Percentiles rank a stretch among this genome's conserved stretches.
Evolutionary conservation across 2,329 filamentous ascomycete genomes (phyloP).

Genomic region (Geosmithia putterillii): DNA sequence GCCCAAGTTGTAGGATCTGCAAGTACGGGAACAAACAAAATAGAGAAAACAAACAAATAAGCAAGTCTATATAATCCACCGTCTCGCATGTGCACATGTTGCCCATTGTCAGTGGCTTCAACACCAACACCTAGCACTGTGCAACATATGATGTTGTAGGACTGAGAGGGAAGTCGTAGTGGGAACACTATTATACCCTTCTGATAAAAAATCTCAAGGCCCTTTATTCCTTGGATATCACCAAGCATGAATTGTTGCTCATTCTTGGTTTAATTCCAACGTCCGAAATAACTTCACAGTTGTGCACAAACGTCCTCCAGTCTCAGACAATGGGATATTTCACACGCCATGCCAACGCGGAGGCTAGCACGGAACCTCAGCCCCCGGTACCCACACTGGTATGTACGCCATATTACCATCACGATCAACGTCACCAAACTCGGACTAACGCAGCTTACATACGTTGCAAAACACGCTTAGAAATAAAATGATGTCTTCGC

Average conservation of each 20-base stretch:
- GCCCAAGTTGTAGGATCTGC: background rate
- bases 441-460: background rate
- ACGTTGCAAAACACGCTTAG: background rate
- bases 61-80: background rate
- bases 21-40: background rate
- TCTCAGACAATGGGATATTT: too few relatives aligned
- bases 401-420: background rate
- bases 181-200: too few relatives aligned
- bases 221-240: too few relatives aligned
- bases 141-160: too few relatives aligned
- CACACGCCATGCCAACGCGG: background rate
- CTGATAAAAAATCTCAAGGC: too few relatives aligned
- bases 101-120: background rate
- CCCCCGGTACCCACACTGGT: too few relatives aligned
- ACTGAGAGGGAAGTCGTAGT: too few relatives aligned
- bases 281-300: too few relatives aligned
- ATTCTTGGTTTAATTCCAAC: too few relatives aligned
- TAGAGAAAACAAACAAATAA: background rate
- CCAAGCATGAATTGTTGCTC: too few relatives aligned
- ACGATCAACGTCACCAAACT: background rate
- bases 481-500: background rate
- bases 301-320: too few relatives aligned
- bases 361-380: background rate
- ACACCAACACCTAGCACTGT: too few relatives aligned
- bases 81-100: background rate